A percentile compares a stretch with the other conserved stretches of the same genome.
These are phyloP conservation scores for Fragilariopsis cylindrus DNA, from an alignment of 108 stramenopile genomes.

Conservation along the genomic window DNA sequence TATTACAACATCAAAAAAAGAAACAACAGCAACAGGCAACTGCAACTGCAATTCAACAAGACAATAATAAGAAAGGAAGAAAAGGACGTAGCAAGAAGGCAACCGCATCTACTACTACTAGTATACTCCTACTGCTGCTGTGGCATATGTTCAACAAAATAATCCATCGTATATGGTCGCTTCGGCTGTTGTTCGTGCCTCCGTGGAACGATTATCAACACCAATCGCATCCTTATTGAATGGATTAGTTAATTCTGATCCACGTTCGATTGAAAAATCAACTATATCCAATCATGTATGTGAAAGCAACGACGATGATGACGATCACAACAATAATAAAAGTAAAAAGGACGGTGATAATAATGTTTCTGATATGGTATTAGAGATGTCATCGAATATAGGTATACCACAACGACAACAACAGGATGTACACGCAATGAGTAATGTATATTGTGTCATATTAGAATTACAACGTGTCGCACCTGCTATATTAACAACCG, in stretches of 20 bases:
- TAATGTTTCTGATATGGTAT: background rate
- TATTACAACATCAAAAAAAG: constrained; percentile 48
- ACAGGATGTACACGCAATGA: constrained; percentile 22
- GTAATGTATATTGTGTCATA: constrained; percentile 66
- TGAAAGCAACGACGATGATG: background rate
- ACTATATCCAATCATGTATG: constrained; percentile 35
- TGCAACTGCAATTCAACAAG: background rate
- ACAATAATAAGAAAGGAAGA: constrained; percentile 7
- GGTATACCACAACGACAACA: constrained; percentile 27
- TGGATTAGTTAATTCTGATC: constrained; percentile 68
- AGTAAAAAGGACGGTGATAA: background rate
- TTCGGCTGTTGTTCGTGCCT: constrained; percentile 50
- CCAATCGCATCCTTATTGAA: constrained; percentile 74
- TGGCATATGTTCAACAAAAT: constrained; percentile 54
- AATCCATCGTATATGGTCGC: constrained; percentile 72
- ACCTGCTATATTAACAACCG: constrained; percentile 76
- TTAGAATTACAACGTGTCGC: constrained; percentile 73
- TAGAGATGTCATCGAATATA: constrained; percentile 3
- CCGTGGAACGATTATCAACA: constrained; percentile 61
- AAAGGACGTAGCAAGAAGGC: background rate
- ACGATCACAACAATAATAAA: background rate
- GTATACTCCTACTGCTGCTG: background rate
- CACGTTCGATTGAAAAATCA: constrained; percentile 46
- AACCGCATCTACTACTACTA: background rate
- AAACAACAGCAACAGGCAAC: background rate